Percentiles rank a stretch among this genome's conserved stretches.
phyloP scores from a whole-genome alignment of 2,329 filamentous ascomycete species.

The Pseudocercospora fuligena region DNA sequence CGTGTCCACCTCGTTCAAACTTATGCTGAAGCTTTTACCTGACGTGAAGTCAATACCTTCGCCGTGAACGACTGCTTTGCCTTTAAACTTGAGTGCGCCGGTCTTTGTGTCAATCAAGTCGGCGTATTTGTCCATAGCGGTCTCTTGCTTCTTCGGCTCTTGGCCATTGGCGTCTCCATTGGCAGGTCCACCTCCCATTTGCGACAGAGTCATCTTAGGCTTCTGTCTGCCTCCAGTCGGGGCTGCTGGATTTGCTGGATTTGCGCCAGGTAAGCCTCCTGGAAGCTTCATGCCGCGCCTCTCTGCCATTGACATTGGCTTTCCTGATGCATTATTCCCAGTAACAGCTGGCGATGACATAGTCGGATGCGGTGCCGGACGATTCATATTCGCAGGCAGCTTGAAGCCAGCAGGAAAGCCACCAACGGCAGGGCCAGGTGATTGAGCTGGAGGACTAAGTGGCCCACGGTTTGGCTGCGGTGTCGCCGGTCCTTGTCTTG shows the following conservation, averaged over 20 bases:
- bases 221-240: constrained; percentile 43
- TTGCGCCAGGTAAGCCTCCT: constrained; percentile 54
- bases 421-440: constrained; percentile 36
- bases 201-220: constrained; percentile 50
- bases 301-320: constrained; percentile 65
- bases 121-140: constrained; percentile 66
- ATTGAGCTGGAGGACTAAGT: constrained; percentile 21
- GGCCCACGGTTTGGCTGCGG: constrained; percentile 32
- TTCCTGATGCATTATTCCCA: constrained; percentile 41
- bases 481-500: constrained; percentile 60
- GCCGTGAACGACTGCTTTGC: constrained; percentile 86
- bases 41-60: constrained; percentile 91
- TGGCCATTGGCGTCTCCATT: constrained; percentile 40
- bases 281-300: constrained; percentile 69
- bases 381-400: constrained; percentile 45
- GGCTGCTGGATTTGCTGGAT: constrained; percentile 50
- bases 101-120: constrained; percentile 91
- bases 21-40: constrained; percentile 89
- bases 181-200: constrained; percentile 45
- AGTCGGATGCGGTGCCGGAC: constrained; percentile 48
- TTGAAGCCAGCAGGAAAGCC: constrained; percentile 52
- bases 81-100: constrained; percentile 89
- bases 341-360: constrained; percentile 55
- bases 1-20: constrained; percentile 91
- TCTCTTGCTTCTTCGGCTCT: constrained; percentile 36